Evolutionary conservation across 345 rosid genomes (phyloP).

Genomic region (Euclidium syriacum): DNA sequence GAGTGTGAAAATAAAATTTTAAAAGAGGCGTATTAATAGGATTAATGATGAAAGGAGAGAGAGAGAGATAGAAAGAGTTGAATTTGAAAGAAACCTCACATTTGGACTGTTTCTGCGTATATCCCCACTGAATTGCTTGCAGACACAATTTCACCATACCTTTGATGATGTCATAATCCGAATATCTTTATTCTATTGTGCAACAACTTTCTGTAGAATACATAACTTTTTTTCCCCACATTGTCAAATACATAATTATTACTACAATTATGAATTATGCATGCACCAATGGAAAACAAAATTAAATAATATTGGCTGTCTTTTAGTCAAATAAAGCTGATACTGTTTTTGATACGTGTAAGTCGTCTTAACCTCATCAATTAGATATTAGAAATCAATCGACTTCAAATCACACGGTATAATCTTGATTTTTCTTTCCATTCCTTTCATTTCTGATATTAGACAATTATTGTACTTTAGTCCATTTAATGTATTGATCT

Average conservation of each 20-base stretch:
- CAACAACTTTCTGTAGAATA: background rate
- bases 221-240: background rate
- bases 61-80: constrained; percentile 3
- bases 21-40: background rate
- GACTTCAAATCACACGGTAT: background rate
- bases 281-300: background rate
- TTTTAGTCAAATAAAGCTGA: background rate
- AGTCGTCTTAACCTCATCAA: background rate
- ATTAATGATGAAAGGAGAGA: constrained; percentile 7
- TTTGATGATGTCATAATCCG: constrained; percentile 6
- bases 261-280: background rate
- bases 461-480: too few relatives aligned
- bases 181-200: background rate
- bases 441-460: too few relatives aligned
- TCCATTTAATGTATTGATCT: background rate
- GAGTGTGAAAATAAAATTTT: background rate
- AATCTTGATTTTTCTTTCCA: too few relatives aligned
- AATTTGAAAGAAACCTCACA: constrained; percentile 26
- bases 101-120: constrained; percentile 18
- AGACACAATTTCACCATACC: constrained; percentile 31
- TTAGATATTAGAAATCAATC: background rate
- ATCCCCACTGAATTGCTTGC: constrained; percentile 23
- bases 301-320: background rate
- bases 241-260: background rate
- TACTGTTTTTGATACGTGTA: background rate